Evolutionary conservation across 495 filamentous ascomycete species (phyloP).

Genomic region (Trichoderma erinaceum): DNA sequence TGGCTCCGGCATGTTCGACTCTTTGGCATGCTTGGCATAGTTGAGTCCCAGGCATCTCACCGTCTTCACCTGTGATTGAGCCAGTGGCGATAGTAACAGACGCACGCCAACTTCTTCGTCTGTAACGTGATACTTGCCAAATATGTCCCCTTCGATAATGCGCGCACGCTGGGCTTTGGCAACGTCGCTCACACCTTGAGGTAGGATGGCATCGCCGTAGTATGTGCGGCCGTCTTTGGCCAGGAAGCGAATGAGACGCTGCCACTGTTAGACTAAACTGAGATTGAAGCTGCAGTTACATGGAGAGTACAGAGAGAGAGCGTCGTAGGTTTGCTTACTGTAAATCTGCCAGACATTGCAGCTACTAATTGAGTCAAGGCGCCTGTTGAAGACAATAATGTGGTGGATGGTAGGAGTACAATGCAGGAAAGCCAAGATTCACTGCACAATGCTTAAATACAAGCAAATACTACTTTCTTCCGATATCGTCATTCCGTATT

Average conservation of each 20-base stretch:
- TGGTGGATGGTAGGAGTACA: neutral
- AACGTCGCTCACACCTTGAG: conserved; percentile 59
- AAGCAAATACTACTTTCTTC: neutral
- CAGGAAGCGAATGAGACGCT: conserved; percentile 77
- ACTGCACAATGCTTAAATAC: neutral
- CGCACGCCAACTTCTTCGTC: conserved; percentile 61
- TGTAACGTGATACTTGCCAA: conserved; percentile 63
- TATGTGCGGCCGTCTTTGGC: conserved; percentile 69
- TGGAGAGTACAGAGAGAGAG: too few species aligned
- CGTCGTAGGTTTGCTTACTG: neutral
- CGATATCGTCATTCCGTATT: neutral
- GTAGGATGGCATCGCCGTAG: conserved; percentile 79
- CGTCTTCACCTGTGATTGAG: conserved; percentile 60
- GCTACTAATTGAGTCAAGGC: neutral
- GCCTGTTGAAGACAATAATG: too few species aligned
- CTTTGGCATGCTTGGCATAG: conserved; percentile 74
- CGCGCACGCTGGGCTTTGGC: conserved; percentile 57
- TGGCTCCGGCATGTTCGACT: conserved; percentile 61
- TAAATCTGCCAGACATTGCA: neutral
- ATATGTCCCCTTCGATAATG: conserved; percentile 68
- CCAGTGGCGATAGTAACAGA: conserved; percentile 62
- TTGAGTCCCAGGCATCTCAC: conserved; percentile 78
- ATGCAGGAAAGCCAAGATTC: neutral
- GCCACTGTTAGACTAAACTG: neutral
- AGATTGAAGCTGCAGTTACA: neutral